Evolutionary conservation across 1,284 basidiomycete species (phyloP), one percentile per base, ranked within the genome.

Genomic region (Volvariella surrecta): DNA sequence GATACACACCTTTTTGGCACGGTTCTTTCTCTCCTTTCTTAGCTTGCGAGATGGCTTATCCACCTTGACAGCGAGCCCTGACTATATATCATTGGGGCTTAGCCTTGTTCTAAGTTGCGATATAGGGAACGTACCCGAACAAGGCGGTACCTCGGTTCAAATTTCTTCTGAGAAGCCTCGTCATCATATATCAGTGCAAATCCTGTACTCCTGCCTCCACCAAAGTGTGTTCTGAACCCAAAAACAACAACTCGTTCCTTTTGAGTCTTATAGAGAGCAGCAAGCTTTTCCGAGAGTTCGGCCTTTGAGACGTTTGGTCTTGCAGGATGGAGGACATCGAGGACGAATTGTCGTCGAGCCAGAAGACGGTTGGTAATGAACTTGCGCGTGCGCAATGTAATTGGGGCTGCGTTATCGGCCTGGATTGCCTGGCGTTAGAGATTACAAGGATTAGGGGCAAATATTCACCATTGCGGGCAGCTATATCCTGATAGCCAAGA

Each of bases 11-110:
- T 96, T 96, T 86, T 97, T 97, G 52, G 87, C 79, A 66, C 96
- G 85, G 76, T 99, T 99, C 83, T 99, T 99, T 60, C 96, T 82
- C 79, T 99, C 96, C 78, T 99, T 98, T 70, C 96, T 86, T 67
- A 99, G 83, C 70, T 99, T 99, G 61, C 96, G 89, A 56, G 90
- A 93, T 48, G 95, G 73, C 71, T 88, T 93, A 46, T 92, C 87
- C 53, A 89, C 80, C 76, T 97, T 97, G 55, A 76, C 54, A 51
- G 68, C 72, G 51, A 99, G 71, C 51, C 93, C 92, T 58, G 80
- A 81, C 93, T 97, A 58, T 6, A 37, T 15, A 7, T 15, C 30
- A 16, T 13, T 39, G 44, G 50, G 24, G n/a, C n/a, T n/a, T n/a
- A n/a, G n/a, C n/a, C n/a, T n/a, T n/a, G n/a, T n/a, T n/a, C n/a